Base-by-base conservation (phyloP, 2,329 filamentous ascomycete genomes). In the Cladosporium sp. region DNA sequence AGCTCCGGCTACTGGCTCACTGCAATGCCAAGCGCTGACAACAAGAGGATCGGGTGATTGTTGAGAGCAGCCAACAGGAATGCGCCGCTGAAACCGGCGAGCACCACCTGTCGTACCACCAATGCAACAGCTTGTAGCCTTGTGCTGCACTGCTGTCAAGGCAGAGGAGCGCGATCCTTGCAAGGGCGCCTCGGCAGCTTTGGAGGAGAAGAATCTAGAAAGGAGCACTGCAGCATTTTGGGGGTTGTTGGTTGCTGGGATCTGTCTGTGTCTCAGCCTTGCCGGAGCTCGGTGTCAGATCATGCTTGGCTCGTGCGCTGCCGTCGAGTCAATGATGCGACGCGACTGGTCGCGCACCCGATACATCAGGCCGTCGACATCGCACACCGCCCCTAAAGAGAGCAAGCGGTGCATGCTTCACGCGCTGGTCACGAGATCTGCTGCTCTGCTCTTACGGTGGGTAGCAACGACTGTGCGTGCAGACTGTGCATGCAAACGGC, bases 171-270 rank as follows among this genome's bases (percentile, higher is more conserved):
- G 14, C 15, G 20, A 40, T 40, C 36, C 50, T 52, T 52, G 37
- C 50, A 45, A 45, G 42, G 42, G 42, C 42, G 25, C 20, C 42
- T 25, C 42, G 42, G 42, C 42, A 45, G 25, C 42, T 45, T 25
- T 17, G 14, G 15, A 17, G 37, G 49, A 34, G 49, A 51, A 51
- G 11, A 51, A 38, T 56, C 52, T 47, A 49, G 52, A 56, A 56
- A 49, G 15, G 52, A 56, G 52, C 52, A 56, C 52, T 42, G 52
- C 52, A 56, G 52, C 42, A 42, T 49, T 56, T 56, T 40, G 38
- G 20, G 47, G 34, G 7, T 25, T 55, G 42, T 42, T 45, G 30
- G 40, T 22, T 37, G 15, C 52, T 43, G 17, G 40, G 40, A 47
- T 56, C 40, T 22, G 28, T 22, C 42, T 22, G 28, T 22, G 52